Base-by-base conservation (phyloP, 768 basidiomycete species). In the Amanita fuliginea region DNA sequence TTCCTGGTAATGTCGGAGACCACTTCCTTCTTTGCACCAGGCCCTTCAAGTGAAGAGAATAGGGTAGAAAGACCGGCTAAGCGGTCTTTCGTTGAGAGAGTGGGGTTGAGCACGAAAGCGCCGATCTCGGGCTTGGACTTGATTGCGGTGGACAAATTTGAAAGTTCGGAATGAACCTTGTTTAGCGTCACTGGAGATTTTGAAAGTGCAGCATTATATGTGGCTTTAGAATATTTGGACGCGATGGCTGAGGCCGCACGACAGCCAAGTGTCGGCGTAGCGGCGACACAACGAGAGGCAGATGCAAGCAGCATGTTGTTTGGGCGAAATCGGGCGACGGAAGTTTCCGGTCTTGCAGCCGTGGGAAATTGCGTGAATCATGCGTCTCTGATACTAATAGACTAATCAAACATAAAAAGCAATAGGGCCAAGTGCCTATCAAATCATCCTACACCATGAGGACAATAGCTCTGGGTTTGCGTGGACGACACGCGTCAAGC, bases 1-100 rank as follows among this genome's bases (percentile, higher is more conserved):
- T 97, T 95, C 77, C 85, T 87, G 60, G 93, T 92, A 65, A 92
- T 76, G 51, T 90, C 86, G 42, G 85, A 86, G 44, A 85, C 66
- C n/a, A 77, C 65, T 51, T 82, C 83, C 73, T 86, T 89, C 76
- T 78, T 87, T 37, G 70, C 60, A 18, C 70, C 74, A 33, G 71
- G 32, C 24, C 74, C 73, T 66, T 85, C 86, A 30, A 83, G 73
- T 50, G 79, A 80, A 53, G 79, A 66, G 62, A 81, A 82, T 61
- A 98, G 68, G 42, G 71, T 64, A 32, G 75, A 61, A 52, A 99
- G 78, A 52, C 84, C 86, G 1, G 75, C 64, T 14, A 69, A 59
- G 58, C 91, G 83, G 49, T 96, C 94, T 42, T 79, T 74, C 39
- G 76, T 66, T 6, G 92, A 89, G 16, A 99, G 77, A 8, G 95